Evolutionary conservation across 192 early-diverging fungal genomes (phyloP), one percentile per base, ranked within the genome.

Genomic region (Phlyctochytrium bullatum): DNA sequence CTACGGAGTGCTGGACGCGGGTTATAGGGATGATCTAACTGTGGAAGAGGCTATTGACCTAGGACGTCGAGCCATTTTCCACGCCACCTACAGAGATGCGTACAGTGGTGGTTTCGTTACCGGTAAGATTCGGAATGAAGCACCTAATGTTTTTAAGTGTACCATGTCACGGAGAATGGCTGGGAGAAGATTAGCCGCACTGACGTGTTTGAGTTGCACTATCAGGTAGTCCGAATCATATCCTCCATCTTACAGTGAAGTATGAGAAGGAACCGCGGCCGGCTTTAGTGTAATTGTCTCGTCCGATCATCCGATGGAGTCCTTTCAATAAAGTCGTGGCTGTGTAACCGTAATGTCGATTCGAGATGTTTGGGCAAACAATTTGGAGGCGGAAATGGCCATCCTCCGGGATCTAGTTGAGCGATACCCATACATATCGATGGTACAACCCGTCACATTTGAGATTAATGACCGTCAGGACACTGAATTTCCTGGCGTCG

Each of bases 401-500:
- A 76, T 88, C 54, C 80, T 99, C 51, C 90, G 96, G 34, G 87
- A 90, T 68, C 78, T 95, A 36, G 90, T 98, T 32, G 91, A 94
- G 73, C 77, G 87, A 60, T 99, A 95, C 78, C 93, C 91, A 33
- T 99, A 93, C 78, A 80, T 99, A 2, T 88, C 97, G 28, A 99
- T 99, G 97, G 97, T 93, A 80, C 30, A 65, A 34, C n/a, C 62
- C 29, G 12, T 20, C 35, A 27, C 32, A 12, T 52, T 16, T 52
- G 3, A 29, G 24, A 47, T 4, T 29, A 20, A 0, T n/a, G n/a
- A n/a, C n/a, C n/a, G 6, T 10, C 67, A 93, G 93, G 93, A 99
- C 79, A 99, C 96, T 10, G 97, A 99, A 78, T 99, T 99, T 67
- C 97, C 97, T 36, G 97, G 97, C 33, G 95, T 99, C 2, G 97